Base-by-base conservation (phyloP, 2,329 filamentous ascomycete genomes). In the Drechslerella stenobrocha region DNA sequence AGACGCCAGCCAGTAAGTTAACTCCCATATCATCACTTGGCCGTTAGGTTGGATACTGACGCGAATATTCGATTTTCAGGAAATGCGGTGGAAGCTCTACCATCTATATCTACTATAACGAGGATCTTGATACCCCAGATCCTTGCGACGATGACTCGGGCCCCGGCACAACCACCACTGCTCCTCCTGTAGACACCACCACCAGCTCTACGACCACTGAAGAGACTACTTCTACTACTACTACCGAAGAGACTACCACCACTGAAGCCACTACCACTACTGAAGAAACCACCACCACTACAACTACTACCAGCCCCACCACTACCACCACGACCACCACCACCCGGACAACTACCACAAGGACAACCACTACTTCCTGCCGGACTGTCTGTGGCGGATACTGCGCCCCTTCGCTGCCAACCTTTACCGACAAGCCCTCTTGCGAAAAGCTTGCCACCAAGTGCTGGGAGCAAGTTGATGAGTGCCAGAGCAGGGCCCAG, bases 341-440 rank as follows among this genome's bases (percentile, higher is more conserved):
- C 26, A 26, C 40, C 15, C 2, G 6, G 3, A 20, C 40, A 3
- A 45, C 40, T 5, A 45, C 15, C 6, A 22, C 15, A 3, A 45
- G 6, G 6, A 45, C 44, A 2, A 47, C 44, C 28, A 47, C 44
- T 13, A 56, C 60, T 5, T 32, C 46, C 9, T 67, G 63, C 63
- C 24, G 63, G 56, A 60, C 55, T 30, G 47, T 47, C 7, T 67
- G 63, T 42, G 63, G 63, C 35, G 63, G 63, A 15, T 67, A 67
- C 34, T 67, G 63, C 34, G 63, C 42, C n/a, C 63, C 63, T 22
- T 55, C 63, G 30, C 47, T 67, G 20, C 63, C 63, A 30, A 67
- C 63, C 23, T 60, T 67, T 45, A 67, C 63, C 13, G 55, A 67
- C 23, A 60, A 28, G 22, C 55, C 63, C 28, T 55, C 55, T 15